Base-by-base conservation (phyloP, 805 yeast species). In the Jamesozyma spencerorum region DNA sequence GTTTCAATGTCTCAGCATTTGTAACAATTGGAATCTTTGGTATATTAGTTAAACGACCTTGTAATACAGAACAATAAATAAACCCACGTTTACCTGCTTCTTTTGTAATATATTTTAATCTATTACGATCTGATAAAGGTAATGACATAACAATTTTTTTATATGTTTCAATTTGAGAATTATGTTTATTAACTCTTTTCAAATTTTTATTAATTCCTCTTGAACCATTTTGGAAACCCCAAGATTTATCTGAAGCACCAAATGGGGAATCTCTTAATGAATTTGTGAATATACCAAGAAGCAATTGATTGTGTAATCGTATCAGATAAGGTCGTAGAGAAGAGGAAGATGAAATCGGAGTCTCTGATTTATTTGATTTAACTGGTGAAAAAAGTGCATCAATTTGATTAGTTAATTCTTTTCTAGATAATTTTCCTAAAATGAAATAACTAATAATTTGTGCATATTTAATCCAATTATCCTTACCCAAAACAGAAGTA, bases 91-190 rank as follows among this genome's bases (percentile, higher is more conserved):
- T 85, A 12, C 94, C 90, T 2, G 87, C 71, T 34, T 88, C 96
- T 54, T 80, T 75, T 2, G 90, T 79, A 34, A 90, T 86, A 41
- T 75, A 76, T 57, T 87, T 85, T 44, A 90, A 77, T 55, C 97
- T 70, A 47, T 85, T 74, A 45, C 97, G 68, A 57, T 92, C 98
- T 47, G 83, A 71, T 2, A 82, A 75, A 0, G 97, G 85, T 48
- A 90, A 68, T 2, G 90, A 81, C 78, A 92, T 74, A 32, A 90
- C 82, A 59, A 86, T 90, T 55, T 78, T 82, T 54, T 88, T 86
- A 55, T 92, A 70, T 47, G 77, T 75, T 52, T 85, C 94, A 57
- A 84, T 77, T 60, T 86, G 95, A 7, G 83, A 66, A 42, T 66
- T 70, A 58, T 47, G 85, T 54, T 62, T 74, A 59, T 60, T 75